phyloP scores from a whole-genome alignment of 495 filamentous ascomycete species.

The Patellaria atrata region DNA sequence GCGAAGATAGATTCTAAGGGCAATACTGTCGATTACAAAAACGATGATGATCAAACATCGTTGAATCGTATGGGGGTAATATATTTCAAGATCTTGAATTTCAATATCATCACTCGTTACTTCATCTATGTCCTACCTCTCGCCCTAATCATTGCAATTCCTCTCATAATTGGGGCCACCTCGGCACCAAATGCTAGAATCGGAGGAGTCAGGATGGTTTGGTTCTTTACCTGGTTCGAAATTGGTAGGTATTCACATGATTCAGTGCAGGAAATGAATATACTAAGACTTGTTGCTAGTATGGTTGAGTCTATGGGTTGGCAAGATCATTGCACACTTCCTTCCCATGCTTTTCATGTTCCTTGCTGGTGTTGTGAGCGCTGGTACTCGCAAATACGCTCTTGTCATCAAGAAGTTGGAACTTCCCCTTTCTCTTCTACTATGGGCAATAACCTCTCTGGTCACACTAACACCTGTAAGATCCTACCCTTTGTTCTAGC shows the following conservation, averaged over 20 bases:
- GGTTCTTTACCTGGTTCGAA: constrained; percentile 86
- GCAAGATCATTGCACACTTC: constrained; percentile 65
- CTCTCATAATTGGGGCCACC: constrained; percentile 63
- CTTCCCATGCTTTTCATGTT: constrained; percentile 77
- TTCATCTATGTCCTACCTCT: constrained; percentile 77
- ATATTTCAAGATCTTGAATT: constrained; percentile 72
- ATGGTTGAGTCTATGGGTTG: constrained; percentile 78
- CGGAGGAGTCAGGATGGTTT: constrained; percentile 51
- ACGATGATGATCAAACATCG: constrained; percentile 36
- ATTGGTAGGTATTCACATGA: constrained; percentile 28
- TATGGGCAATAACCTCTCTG: constrained; percentile 68
- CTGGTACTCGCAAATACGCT: constrained; percentile 86
- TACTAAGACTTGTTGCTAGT: constrained; percentile 26
- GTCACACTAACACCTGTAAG: constrained; percentile 58
- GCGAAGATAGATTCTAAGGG: constrained; percentile 31
- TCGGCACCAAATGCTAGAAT: constrained; percentile 36
- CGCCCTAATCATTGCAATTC: constrained; percentile 57
- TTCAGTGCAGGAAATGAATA: neutral
- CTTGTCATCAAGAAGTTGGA: constrained; percentile 65
- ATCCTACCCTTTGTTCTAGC: too few species aligned
- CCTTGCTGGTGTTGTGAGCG: constrained; percentile 75
- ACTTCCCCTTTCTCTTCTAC: constrained; percentile 72
- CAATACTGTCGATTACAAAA: constrained; percentile 31
- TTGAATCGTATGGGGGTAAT: constrained; percentile 74
- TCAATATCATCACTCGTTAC: constrained; percentile 76